Conservation (phyloP, 805 yeast species). For the Danielozyma ontarioensis region DNA sequence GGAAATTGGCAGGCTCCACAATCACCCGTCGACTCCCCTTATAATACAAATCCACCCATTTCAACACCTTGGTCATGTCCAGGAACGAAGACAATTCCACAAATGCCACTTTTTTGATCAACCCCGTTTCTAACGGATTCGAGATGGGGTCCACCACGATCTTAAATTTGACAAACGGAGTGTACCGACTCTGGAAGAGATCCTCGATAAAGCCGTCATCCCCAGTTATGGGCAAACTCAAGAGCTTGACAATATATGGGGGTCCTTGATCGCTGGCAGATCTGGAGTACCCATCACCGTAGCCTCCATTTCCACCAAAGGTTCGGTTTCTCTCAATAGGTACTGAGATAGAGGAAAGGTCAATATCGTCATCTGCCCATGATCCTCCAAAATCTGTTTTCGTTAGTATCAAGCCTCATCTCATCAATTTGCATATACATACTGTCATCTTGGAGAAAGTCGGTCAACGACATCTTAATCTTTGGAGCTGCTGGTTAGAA, state of each 20-base stretch:
- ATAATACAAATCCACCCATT: conserved; percentile 58
- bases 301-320: conserved; percentile 4
- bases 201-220: conserved; percentile 50
- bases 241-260: conserved; percentile 62
- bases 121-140: conserved; percentile 29
- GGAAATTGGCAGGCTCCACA: conserved; percentile 35
- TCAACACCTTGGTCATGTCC: conserved; percentile 53
- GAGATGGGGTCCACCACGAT: conserved; percentile 50
- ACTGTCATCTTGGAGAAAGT: conserved; percentile 42
- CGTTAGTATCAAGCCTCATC: conserved; percentile 17
- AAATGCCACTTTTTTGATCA: conserved; percentile 55
- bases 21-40: conserved; percentile 33
- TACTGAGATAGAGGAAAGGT: conserved; percentile 40
- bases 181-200: conserved; percentile 58
- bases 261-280: conserved; percentile 32
- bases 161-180: conserved; percentile 53
- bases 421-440: conserved; percentile 29
- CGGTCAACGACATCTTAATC: conserved; percentile 43
- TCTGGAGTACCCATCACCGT: conserved; percentile 6
- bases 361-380: conserved; percentile 45
- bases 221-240: conserved; percentile 54
- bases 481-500: conserved; percentile 38
- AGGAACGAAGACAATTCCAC: conserved; percentile 49
- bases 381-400: conserved; percentile 32
- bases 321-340: conserved; percentile 29